Evolutionary conservation across 2,329 filamentous ascomycete genomes (phyloP).

Genomic region (Hymenoscyphus albidus): DNA sequence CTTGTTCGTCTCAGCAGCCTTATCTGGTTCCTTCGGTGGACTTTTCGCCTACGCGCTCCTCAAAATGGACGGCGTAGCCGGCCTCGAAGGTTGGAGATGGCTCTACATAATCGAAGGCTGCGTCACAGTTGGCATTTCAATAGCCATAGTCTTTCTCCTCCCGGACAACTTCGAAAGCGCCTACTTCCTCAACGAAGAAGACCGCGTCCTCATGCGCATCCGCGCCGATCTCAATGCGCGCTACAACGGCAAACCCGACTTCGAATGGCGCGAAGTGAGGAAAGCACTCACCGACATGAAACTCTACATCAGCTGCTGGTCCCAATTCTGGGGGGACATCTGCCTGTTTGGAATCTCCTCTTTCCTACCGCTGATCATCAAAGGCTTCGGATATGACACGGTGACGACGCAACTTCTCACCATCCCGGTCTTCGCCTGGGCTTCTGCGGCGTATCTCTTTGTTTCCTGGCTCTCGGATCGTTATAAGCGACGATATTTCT

Average conservation of each 20-base stretch:
- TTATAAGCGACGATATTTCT: neutral
- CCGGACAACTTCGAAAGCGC: neutral
- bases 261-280: constrained; percentile 48
- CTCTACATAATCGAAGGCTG: constrained; percentile 49
- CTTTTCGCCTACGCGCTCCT: constrained; percentile 49
- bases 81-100: constrained; percentile 43
- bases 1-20: constrained; percentile 50
- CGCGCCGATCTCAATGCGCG: neutral
- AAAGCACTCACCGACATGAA: constrained; percentile 49
- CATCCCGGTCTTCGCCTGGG: constrained; percentile 53
- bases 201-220: neutral
- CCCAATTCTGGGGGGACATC: constrained; percentile 23
- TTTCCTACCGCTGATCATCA: constrained; percentile 54
- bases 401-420: constrained; percentile 51
- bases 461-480: constrained; percentile 46
- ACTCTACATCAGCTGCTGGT: constrained; percentile 39
- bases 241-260: constrained; percentile 30
- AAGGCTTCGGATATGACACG: constrained; percentile 48
- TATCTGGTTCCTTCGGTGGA: constrained; percentile 49
- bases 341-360: constrained; percentile 51
- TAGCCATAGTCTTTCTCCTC: constrained; percentile 19
- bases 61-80: constrained; percentile 43
- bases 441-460: constrained; percentile 43
- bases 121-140: constrained; percentile 41
- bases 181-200: neutral